A percentile compares a stretch with the other conserved stretches of the same genome.
Evolutionary conservation across 2,329 filamentous ascomycete species (phyloP).

Genomic region (Fusarium sp.): DNA sequence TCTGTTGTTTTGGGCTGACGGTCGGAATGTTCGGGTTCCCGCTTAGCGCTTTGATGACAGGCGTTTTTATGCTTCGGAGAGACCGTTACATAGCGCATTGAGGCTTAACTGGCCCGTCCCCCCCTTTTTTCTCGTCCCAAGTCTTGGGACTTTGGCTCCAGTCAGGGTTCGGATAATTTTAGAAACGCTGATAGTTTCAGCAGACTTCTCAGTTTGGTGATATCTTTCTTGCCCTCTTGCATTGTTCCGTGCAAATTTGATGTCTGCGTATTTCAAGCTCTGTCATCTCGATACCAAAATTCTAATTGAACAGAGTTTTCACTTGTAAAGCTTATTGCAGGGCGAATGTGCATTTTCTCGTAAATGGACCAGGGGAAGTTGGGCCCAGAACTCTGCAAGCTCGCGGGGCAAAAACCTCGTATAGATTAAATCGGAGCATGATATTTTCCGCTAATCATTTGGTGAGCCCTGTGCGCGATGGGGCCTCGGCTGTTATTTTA

Average conservation of each 20-base stretch:
- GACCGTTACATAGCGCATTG: slow-evolving; percentile 21
- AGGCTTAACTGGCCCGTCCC: slow-evolving; percentile 15
- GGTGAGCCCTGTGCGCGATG: background rate
- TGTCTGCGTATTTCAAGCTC: background rate
- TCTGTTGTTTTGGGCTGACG: background rate
- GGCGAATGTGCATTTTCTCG: background rate
- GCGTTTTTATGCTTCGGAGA: slow-evolving; percentile 2
- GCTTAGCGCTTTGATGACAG: slow-evolving; percentile 18
- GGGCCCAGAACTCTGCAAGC: background rate
- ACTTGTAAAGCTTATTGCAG: slow-evolving; percentile 8
- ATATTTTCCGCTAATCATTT: slow-evolving; percentile 30
- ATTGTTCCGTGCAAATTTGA: background rate
- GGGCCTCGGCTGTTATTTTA: slow-evolving; percentile 10
- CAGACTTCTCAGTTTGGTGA: background rate
- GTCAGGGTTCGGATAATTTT: slow-evolving; percentile 1
- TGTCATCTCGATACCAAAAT: background rate
- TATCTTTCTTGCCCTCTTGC: background rate
- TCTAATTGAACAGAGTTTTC: background rate
- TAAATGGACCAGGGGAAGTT: background rate
- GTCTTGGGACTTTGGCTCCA: background rate
- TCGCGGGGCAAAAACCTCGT: slow-evolving; percentile 8
- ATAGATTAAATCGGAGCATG: slow-evolving; percentile 9
- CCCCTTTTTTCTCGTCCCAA: slow-evolving; percentile 6
- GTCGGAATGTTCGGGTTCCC: slow-evolving; percentile 2
- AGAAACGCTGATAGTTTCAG: background rate